Base-by-base conservation (phyloP, 371 early-diverging fungal genomes). In the Mortierella sp. region DNA sequence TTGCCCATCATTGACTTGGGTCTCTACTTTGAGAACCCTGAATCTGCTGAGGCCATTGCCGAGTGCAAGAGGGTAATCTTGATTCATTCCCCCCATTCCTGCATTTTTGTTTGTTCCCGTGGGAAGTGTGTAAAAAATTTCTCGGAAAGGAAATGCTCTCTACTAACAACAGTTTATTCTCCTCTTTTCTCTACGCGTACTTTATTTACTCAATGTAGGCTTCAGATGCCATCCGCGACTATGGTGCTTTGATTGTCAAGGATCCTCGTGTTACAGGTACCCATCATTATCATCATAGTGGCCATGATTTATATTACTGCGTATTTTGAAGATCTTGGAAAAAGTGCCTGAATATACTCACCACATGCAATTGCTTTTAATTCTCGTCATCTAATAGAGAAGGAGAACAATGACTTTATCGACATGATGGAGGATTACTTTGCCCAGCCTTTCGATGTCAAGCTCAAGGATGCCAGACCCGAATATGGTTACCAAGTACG, bases 341-440 rank as follows among this genome's bases (percentile, higher is more conserved):
- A 9, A 37, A 37, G 13, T 37, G 40, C 13, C 6, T 37, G 13
- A 0, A 0, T 42, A 19, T 34, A 56, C 28, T 28, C 9, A n/a
- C 55, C 55, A 55, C 5, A 12, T 26, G 10, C 19, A 55, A 32
- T 56, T 32, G 13, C 29, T 35, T 56, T 32, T 32, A 32, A 32
- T 23, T 17, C 23, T 37, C 61, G 17, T 29, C 22, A 9, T 32
- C 34, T 13, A 15, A 57, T 58, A 80, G 81, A 80, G 64, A 75
- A 75, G 64, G 73, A 86, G 66, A 89, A 89, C 83, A 66, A 80
- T 42, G 66, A 80, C 54, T 92, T 92, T 81, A 82, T 92, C 34
- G 87, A 92, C 84, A 82, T 89, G 69, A 78, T 92, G 75, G 92
- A 92, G 71, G 87, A 87, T 64, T 93, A 93, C 82, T 93, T 89